These are phyloP conservation scores for Paecilomyces sp. DNA, from an alignment of 2,329 filamentous ascomycete species.

Conservation along the genomic window DNA sequence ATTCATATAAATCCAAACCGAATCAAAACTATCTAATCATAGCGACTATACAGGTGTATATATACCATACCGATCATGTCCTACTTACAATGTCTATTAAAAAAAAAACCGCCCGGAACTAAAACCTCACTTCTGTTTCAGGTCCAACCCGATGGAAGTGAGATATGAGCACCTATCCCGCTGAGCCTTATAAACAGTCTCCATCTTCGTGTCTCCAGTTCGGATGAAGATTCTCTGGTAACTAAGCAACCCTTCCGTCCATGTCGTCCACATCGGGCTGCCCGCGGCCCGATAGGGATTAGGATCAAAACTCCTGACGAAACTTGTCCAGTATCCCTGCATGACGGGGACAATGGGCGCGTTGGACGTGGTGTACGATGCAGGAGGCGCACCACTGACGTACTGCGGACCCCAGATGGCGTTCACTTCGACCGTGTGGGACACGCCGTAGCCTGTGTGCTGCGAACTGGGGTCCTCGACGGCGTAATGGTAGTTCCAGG, in stretches of 20 bases:
- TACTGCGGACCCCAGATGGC: slow-evolving; percentile 62
- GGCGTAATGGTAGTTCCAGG: slow-evolving; percentile 65
- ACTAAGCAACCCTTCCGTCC: slow-evolving; percentile 13
- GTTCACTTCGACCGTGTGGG: slow-evolving; percentile 59
- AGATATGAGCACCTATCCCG: slow-evolving; percentile 44
- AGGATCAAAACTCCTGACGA: slow-evolving; percentile 60
- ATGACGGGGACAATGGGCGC: slow-evolving; percentile 52
- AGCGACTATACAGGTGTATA: neutral
- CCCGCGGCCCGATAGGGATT: slow-evolving; percentile 47
- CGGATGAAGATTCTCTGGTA: slow-evolving; percentile 36
- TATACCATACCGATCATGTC: neutral
- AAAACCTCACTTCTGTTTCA: slow-evolving; percentile 31
- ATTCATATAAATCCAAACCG: neutral
- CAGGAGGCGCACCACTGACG: slow-evolving; percentile 42
- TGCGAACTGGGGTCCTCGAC: slow-evolving; percentile 54
- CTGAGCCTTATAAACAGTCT: slow-evolving; percentile 34
- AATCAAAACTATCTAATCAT: neutral
- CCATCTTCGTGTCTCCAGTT: slow-evolving; percentile 42
- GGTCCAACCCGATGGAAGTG: slow-evolving; percentile 38
- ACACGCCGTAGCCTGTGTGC: slow-evolving; percentile 53
- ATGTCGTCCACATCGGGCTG: slow-evolving; percentile 48
- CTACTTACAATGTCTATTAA: neutral
- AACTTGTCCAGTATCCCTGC: slow-evolving; percentile 68
- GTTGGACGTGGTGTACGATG: slow-evolving; percentile 53
- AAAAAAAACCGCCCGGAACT: neutral